These are phyloP conservation scores for Metarhizium humberi DNA, from an alignment of 2,329 filamentous ascomycete genomes.

Conservation along the genomic window DNA sequence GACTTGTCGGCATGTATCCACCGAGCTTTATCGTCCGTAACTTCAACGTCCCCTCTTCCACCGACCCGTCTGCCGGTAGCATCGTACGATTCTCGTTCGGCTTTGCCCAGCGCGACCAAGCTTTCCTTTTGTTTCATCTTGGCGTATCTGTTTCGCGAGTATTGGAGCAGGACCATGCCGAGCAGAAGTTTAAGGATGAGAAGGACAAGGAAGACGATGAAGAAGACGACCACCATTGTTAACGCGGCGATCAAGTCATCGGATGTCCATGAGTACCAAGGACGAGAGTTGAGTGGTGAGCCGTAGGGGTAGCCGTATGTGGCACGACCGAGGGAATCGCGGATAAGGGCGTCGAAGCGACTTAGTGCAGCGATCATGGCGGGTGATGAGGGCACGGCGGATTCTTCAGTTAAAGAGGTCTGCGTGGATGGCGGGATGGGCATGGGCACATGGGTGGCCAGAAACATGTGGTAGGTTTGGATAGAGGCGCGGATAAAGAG, in stretches of 20 bases:
- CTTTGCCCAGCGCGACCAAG: slow-evolving; percentile 32
- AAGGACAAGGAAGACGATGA: slow-evolving; percentile 75
- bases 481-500: slow-evolving; percentile 91
- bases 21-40: slow-evolving; percentile 75
- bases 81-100: slow-evolving; percentile 47
- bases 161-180: slow-evolving; percentile 78
- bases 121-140: slow-evolving; percentile 67
- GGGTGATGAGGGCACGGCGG: slow-evolving; percentile 55
- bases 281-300: slow-evolving; percentile 25
- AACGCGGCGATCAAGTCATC: slow-evolving; percentile 66
- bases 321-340: slow-evolving; percentile 65
- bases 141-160: slow-evolving; percentile 68
- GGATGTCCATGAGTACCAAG: slow-evolving; percentile 49
- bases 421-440: slow-evolving; percentile 58
- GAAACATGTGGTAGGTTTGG: slow-evolving; percentile 97
- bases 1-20: slow-evolving; percentile 83
- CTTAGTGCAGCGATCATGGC: slow-evolving; percentile 69
- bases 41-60: slow-evolving; percentile 76
- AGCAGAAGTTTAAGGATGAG: slow-evolving; percentile 78
- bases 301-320: slow-evolving; percentile 52
- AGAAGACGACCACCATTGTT: slow-evolving; percentile 81
- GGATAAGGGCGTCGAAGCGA: slow-evolving; percentile 66
- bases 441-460: slow-evolving; percentile 74
- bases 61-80: slow-evolving; percentile 69
- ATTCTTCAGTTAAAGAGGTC: slow-evolving; percentile 56